Percentiles rank a stretch among this genome's conserved stretches.
Conservation (phyloP, 2,329 filamentous ascomycete genomes). For the Ophiostoma pallidulum region DNA sequence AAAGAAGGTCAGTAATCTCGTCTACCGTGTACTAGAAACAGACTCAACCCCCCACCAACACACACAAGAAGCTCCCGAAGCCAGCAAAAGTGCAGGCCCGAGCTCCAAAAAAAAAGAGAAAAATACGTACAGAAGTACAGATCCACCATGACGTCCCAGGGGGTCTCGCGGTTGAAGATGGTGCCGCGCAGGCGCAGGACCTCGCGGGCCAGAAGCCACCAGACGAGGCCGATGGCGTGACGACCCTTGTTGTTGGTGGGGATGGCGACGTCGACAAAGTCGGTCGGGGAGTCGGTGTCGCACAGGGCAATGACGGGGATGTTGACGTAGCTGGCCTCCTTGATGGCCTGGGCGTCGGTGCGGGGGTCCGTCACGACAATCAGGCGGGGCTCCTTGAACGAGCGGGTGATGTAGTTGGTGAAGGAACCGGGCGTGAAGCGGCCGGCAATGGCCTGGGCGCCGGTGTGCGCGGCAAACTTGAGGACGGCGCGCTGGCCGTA, state of each 20-base stretch:
- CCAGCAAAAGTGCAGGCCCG: too few relatives aligned
- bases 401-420: conserved; percentile 99
- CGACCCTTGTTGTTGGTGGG: conserved; percentile 99
- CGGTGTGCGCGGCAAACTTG: conserved; percentile 98
- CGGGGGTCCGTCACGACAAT: conserved; percentile 99
- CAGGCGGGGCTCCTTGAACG: conserved; percentile 99
- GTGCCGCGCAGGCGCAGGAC: conserved; percentile 97
- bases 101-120: too few relatives aligned
- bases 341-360: conserved; percentile 99
- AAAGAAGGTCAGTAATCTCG: too few relatives aligned
- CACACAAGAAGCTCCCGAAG: not conserved
- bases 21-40: too few relatives aligned
- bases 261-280: conserved; percentile 99
- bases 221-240: conserved; percentile 95
- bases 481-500: conserved; percentile 99
- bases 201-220: conserved; percentile 99
- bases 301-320: conserved; percentile 98
- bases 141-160: conserved; percentile 99
- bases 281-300: conserved; percentile 98
- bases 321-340: conserved; percentile 99
- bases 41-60: not conserved
- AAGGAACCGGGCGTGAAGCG: conserved; percentile 99
- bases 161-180: conserved; percentile 87
- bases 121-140: conserved; percentile 88
- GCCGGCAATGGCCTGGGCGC: conserved; percentile 94